Evolutionary conservation across 257 asterid species (phyloP).

Genomic region (Fraxinus cuspidata): DNA sequence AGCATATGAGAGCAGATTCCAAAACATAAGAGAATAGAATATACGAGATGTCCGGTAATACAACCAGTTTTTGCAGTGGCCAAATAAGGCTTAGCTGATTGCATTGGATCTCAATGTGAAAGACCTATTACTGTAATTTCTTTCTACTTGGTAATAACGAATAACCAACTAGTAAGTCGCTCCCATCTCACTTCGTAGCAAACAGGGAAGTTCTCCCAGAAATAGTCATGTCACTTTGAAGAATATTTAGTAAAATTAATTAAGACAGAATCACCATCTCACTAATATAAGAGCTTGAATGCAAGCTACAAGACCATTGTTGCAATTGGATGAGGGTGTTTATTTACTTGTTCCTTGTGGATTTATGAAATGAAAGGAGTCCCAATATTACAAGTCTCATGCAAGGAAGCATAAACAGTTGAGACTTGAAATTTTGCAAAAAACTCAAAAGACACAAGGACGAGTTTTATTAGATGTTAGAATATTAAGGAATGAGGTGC

Average conservation of each 20-base stretch:
- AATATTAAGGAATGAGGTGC: too few relatives aligned
- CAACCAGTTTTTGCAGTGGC: neutral
- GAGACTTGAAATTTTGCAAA: neutral
- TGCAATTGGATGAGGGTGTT: neutral
- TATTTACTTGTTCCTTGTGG: neutral
- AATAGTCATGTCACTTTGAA: too few relatives aligned
- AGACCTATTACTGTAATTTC: neutral
- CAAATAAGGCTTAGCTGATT: neutral
- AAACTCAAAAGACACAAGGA: neutral
- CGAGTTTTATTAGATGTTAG: neutral
- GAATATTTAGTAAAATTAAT: too few relatives aligned
- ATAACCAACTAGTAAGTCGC: too few relatives aligned
- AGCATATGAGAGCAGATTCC: neutral
- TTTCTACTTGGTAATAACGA: too few relatives aligned
- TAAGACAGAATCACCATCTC: neutral
- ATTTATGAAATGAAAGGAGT: neutral
- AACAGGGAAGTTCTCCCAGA: too few relatives aligned
- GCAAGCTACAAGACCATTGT: neutral
- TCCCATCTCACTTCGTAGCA: too few relatives aligned
- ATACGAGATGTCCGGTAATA: neutral
- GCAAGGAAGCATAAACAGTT: neutral
- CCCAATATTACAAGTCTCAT: neutral
- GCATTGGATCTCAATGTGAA: neutral
- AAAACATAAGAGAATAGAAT: neutral
- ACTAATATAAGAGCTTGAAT: too few relatives aligned